Evolutionary conservation across 192 early-diverging fungal species (phyloP), one percentile per base, ranked within the genome.

Genomic region (Backusella luteola): DNA sequence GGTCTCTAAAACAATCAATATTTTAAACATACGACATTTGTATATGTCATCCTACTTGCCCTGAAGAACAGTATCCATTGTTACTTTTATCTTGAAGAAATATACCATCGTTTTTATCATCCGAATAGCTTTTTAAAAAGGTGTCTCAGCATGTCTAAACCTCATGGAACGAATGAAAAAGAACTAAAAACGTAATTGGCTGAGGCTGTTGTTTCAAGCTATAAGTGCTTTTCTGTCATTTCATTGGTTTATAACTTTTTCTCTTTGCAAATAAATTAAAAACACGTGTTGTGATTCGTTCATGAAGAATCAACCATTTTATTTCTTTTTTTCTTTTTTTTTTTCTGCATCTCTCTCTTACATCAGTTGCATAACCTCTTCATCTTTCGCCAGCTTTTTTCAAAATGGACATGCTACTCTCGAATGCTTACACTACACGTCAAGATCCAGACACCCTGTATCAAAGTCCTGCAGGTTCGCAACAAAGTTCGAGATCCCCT

Each of bases 401-500:
- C 14, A n/a, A 4, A 68, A 34, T 68, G 56, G 56, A 59, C 67
- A n/a, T 68, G 67, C 19, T 68, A 68, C 29, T 68, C 29, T 68
- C 67, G 17, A 68, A 68, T 68, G 34, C 14, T 35, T 36, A 68
- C 34, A 68, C 17, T 32, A 68, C 67, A 35, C 67, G 35, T 68
- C 67, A 36, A n/a, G 34, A 34, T 34, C 66, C 6, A 34, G 52
- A 34, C 67, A 68, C 11, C 67, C 67, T 35, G 19, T 68, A 68
- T 36, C 29, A 68, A 8, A 68, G 34, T 68, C 67, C 35, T 68
- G 15, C 56, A 63, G 35, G 67, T 68, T 68, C 67, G n/a, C 67
- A 68, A 36, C 67, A 34, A 35, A 36, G 35, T 68, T 68, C 67
- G 67, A 68, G 67, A 68, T 68, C 67, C 29, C 67, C 67, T 68